Conservation (phyloP, 2,329 filamentous ascomycete species). For the Phaeomoniella chlamydospora region DNA sequence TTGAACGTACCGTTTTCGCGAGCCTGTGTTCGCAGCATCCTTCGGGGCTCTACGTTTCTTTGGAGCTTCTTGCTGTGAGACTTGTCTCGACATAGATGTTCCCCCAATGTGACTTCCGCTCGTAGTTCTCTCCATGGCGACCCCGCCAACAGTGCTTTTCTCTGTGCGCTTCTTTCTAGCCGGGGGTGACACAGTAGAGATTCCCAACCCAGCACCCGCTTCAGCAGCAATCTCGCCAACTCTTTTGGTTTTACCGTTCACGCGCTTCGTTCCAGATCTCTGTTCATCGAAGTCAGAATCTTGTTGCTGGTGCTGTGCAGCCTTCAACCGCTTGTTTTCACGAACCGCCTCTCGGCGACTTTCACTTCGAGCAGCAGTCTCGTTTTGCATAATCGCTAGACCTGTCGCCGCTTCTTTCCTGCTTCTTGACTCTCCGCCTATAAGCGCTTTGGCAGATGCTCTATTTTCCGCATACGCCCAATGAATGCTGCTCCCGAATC, state of each 20-base stretch:
- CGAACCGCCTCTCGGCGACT: slow-evolving; percentile 71
- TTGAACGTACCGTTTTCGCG: slow-evolving; percentile 60
- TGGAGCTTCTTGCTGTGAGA: slow-evolving; percentile 11
- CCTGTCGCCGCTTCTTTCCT: slow-evolving; percentile 60
- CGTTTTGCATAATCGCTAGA: slow-evolving; percentile 46
- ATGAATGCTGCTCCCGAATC: slow-evolving; percentile 79
- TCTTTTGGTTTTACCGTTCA: slow-evolving; percentile 50
- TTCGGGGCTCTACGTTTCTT: slow-evolving; percentile 17
- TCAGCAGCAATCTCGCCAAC: slow-evolving; percentile 33
- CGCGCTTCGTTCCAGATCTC: slow-evolving; percentile 41
- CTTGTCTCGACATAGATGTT: slow-evolving; percentile 12
- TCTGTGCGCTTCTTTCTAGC: slow-evolving; percentile 59
- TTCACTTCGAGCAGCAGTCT: slow-evolving; percentile 72
- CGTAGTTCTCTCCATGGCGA: slow-evolving; percentile 52
- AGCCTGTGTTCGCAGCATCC: slow-evolving; percentile 9
- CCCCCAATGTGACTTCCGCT: slow-evolving; percentile 21
- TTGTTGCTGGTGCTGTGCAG: slow-evolving; percentile 45
- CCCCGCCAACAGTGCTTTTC: slow-evolving; percentile 19
- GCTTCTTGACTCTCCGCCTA: slow-evolving; percentile 51
- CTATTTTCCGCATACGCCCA: slow-evolving; percentile 92
- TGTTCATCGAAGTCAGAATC: slow-evolving; percentile 71
- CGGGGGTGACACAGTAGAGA: slow-evolving; percentile 38
- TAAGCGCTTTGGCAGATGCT: slow-evolving; percentile 41
- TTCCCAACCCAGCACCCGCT: slow-evolving; percentile 47
- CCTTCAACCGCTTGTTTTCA: slow-evolving; percentile 34